These are phyloP conservation scores for Cocos nucifera DNA, from an alignment of 176 grass and related monocot genomes.

Conservation along the genomic window DNA sequence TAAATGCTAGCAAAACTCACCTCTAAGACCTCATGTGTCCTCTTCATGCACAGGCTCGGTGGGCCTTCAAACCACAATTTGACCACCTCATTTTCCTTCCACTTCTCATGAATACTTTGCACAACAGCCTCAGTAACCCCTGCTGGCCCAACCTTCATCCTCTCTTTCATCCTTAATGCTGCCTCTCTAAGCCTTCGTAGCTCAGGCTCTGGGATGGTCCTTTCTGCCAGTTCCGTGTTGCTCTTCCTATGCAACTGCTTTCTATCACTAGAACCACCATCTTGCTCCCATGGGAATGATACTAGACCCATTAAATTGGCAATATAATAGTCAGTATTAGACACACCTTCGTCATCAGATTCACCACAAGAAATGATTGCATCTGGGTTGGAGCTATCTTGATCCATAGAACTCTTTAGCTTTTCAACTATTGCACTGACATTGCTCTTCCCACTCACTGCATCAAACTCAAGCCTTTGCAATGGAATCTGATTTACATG, in stretches of 20 bases:
- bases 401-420: constrained; percentile 29
- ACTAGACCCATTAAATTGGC: constrained; percentile 34
- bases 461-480: neutral
- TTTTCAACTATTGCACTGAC: constrained; percentile 34
- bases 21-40: constrained; percentile 83
- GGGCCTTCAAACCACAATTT: constrained; percentile 90
- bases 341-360: constrained; percentile 9
- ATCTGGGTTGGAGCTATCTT: constrained; percentile 11
- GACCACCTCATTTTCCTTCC: constrained; percentile 68
- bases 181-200: constrained; percentile 59
- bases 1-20: constrained; percentile 24
- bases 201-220: constrained; percentile 65
- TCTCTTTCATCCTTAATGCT: constrained; percentile 87
- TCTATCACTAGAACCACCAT: constrained; percentile 16
- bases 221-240: constrained; percentile 67
- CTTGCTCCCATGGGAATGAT: constrained; percentile 68
- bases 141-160: constrained; percentile 73
- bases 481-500: neutral
- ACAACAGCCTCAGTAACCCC: constrained; percentile 68
- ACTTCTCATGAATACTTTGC: constrained; percentile 66
- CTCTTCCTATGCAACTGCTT: constrained; percentile 12
- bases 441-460: constrained; percentile 1
- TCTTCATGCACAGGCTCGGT: constrained; percentile 74
- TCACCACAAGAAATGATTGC: neutral
- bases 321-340: constrained; percentile 12